Percentiles rank a stretch among this genome's conserved stretches.
phyloP scores from a whole-genome alignment of 176 grass and related monocot genomes.

The Carex parvula region DNA sequence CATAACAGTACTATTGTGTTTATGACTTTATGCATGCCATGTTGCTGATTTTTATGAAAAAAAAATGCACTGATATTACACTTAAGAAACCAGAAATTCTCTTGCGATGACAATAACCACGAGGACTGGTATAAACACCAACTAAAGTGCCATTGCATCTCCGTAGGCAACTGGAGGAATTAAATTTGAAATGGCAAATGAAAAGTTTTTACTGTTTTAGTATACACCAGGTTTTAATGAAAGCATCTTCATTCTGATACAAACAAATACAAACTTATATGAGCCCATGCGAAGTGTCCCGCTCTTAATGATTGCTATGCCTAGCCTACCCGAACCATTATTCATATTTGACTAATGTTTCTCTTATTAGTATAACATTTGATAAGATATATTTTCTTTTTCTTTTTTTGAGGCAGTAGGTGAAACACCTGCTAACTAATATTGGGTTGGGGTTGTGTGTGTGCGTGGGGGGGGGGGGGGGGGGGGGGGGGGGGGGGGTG shows the following conservation, averaged over 20 bases:
- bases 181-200: background rate
- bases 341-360: background rate
- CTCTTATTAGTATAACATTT: background rate
- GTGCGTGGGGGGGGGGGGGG: too few species aligned
- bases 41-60: background rate
- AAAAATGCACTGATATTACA: background rate
- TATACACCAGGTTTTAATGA: background rate
- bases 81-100: constrained; percentile 13
- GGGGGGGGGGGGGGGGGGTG: too few species aligned
- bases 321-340: background rate
- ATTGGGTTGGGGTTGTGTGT: too few species aligned
- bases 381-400: background rate
- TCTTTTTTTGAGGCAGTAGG: background rate
- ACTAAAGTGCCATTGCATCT: background rate
- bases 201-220: background rate
- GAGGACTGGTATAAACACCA: background rate
- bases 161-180: background rate
- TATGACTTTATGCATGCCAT: too few species aligned
- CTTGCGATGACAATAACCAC: background rate
- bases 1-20: background rate
- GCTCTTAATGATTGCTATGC: background rate
- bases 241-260: background rate
- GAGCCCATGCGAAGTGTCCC: background rate
- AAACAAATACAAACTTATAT: background rate
- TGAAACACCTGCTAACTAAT: background rate